Evolutionary conservation across 305 asterid genomes (phyloP).

Genomic region (Fraxinus nigra): DNA sequence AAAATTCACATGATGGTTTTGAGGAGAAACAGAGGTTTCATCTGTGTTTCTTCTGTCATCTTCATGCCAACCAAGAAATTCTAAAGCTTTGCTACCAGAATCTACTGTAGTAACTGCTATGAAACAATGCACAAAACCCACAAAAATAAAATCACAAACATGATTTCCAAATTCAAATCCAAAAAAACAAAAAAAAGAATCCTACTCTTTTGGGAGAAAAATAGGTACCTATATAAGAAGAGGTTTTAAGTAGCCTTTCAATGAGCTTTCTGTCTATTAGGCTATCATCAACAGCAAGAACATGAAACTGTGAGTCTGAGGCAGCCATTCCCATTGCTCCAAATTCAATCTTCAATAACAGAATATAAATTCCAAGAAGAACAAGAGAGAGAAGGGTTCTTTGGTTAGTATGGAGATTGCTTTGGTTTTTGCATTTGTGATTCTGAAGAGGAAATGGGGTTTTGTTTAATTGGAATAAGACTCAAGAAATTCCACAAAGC

Average conservation of each 20-base stretch:
- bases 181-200: conserved; percentile 16
- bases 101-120: conserved; percentile 79
- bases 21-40: conserved; percentile 24
- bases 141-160: conserved; percentile 5
- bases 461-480: conserved; percentile 26
- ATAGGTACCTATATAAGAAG: conserved; percentile 53
- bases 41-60: conserved; percentile 21
- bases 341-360: conserved; percentile 1
- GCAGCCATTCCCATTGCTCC: conserved; percentile 69
- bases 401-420: conserved; percentile 9
- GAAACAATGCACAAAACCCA: not conserved
- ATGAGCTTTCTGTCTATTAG: conserved; percentile 75
- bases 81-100: conserved; percentile 82
- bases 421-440: conserved; percentile 19
- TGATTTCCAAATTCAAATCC: not conserved
- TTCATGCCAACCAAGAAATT: conserved; percentile 46
- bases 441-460: conserved; percentile 7
- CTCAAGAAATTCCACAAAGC: conserved; percentile 76
- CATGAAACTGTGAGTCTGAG: conserved; percentile 73
- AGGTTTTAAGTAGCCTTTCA: conserved; percentile 72
- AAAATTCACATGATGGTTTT: conserved; percentile 29
- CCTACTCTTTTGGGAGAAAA: not conserved
- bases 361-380: not conserved
- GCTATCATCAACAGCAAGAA: conserved; percentile 93
- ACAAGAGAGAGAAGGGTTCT: not conserved